These are phyloP conservation scores for Jasminum sambac DNA, from an alignment of 257 asterid genomes.

Conservation along the genomic window DNA sequence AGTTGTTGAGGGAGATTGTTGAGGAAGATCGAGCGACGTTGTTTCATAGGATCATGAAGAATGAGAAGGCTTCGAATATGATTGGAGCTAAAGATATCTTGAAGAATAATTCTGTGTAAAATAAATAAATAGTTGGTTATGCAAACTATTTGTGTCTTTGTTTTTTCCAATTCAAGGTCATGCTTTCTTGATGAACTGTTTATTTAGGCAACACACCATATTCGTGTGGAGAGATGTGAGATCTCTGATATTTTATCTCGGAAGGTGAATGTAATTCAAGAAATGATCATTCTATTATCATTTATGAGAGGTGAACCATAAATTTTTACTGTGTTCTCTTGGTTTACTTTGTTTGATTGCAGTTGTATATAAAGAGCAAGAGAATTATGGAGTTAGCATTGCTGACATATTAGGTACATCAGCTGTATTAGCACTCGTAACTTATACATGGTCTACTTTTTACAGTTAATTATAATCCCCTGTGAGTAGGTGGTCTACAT, in stretches of 20 bases:
- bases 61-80: slow-evolving; percentile 90
- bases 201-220: neutral
- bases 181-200: neutral
- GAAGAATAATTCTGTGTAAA: slow-evolving; percentile 16
- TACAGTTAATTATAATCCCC: too few relatives aligned
- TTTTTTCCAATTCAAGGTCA: neutral
- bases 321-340: neutral
- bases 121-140: neutral
- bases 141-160: neutral
- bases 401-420: too few relatives aligned
- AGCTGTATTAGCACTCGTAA: too few relatives aligned
- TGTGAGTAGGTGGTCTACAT: too few relatives aligned
- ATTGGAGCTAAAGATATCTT: slow-evolving; percentile 66
- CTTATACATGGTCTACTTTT: too few relatives aligned
- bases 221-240: neutral
- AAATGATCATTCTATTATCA: neutral
- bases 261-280: neutral
- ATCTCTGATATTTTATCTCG: neutral
- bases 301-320: neutral
- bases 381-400: too few relatives aligned
- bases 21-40: slow-evolving; percentile 90
- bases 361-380: too few relatives aligned
- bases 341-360: too few relatives aligned
- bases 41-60: slow-evolving; percentile 88
- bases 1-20: slow-evolving; percentile 84